A percentile compares a stretch with the other conserved stretches of the same genome.
Evolutionary conservation across 2,329 filamentous ascomycete species (phyloP).

Genomic region (Ceratocystis cubensis): DNA sequence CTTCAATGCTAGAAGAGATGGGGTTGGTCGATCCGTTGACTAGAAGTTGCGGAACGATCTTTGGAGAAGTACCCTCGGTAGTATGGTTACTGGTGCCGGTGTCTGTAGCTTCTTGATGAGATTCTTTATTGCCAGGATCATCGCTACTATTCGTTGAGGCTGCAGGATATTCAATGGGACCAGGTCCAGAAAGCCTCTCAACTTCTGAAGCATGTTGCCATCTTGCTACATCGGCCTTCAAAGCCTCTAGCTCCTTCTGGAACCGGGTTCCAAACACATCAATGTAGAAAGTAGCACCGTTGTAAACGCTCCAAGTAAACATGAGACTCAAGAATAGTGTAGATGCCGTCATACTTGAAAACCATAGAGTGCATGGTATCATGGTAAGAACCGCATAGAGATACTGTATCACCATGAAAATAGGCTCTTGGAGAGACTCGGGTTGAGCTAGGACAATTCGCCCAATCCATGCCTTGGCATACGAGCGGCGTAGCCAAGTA

Average conservation of each 20-base stretch:
- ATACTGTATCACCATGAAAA: constrained; percentile 97
- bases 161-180: background rate
- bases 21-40: background rate
- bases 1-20: constrained; percentile 13
- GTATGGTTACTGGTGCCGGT: background rate
- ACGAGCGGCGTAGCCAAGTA: constrained; percentile 89
- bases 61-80: background rate
- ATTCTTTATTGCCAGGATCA: background rate
- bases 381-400: constrained; percentile 81
- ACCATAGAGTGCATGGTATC: constrained; percentile 90
- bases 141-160: background rate
- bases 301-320: constrained; percentile 94
- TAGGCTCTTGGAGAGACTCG: constrained; percentile 61
- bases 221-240: constrained; percentile 78
- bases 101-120: background rate
- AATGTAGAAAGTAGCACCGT: constrained; percentile 95
- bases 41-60: constrained; percentile 4
- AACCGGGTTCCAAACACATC: constrained; percentile 95
- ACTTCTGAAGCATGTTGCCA: constrained; percentile 58
- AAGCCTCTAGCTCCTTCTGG: constrained; percentile 83
- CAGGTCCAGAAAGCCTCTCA: constrained; percentile 21
- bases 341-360: constrained; percentile 73
- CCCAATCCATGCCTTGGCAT: constrained; percentile 80
- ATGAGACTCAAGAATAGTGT: constrained; percentile 63
- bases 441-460: constrained; percentile 72